Conservation (phyloP, 208 protist species). For the Trypanosomatidae sp. region DNA sequence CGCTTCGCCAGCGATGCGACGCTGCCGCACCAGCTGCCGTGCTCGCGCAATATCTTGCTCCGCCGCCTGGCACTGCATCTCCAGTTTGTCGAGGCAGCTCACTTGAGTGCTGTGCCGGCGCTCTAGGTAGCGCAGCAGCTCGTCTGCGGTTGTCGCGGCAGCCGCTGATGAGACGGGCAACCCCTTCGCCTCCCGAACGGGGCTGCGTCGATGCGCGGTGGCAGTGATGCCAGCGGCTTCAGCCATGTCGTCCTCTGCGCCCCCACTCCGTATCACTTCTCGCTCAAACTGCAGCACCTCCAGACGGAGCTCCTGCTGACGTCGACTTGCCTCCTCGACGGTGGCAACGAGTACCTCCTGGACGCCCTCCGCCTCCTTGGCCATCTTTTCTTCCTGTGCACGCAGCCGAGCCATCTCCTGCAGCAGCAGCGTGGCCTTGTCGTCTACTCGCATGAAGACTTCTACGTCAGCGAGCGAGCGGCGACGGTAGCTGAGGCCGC, state of each 20-base stretch:
- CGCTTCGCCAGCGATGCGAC: slow-evolving; percentile 89
- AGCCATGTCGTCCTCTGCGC: slow-evolving; percentile 16
- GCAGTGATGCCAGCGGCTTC: background rate
- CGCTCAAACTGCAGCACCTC: slow-evolving; percentile 72
- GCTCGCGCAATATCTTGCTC: slow-evolving; percentile 80
- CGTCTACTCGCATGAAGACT: slow-evolving; percentile 62
- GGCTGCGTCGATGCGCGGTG: background rate
- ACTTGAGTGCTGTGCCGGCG: slow-evolving; percentile 63
- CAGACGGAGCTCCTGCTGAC: slow-evolving; percentile 75
- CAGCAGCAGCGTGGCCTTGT: slow-evolving; percentile 67
- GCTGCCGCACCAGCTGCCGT: slow-evolving; percentile 88
- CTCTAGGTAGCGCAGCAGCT: slow-evolving; percentile 84
- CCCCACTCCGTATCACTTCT: slow-evolving; percentile 41
- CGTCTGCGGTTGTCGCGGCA: slow-evolving; percentile 65
- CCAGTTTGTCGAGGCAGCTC: slow-evolving; percentile 87
- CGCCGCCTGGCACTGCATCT: slow-evolving; percentile 72
- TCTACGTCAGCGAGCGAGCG: slow-evolving; percentile 38
- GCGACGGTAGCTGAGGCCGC: slow-evolving; percentile 57
- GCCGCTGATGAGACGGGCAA: slow-evolving; percentile 6
- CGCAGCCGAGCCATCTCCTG: slow-evolving; percentile 56
- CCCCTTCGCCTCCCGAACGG: slow-evolving; percentile 5
- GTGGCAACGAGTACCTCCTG: slow-evolving; percentile 65
- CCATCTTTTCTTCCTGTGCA: slow-evolving; percentile 43
- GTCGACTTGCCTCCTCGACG: slow-evolving; percentile 70
- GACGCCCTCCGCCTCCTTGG: slow-evolving; percentile 53